Base-by-base conservation (phyloP, 495 filamentous ascomycete genomes). In the Daldinia caldariorum region DNA sequence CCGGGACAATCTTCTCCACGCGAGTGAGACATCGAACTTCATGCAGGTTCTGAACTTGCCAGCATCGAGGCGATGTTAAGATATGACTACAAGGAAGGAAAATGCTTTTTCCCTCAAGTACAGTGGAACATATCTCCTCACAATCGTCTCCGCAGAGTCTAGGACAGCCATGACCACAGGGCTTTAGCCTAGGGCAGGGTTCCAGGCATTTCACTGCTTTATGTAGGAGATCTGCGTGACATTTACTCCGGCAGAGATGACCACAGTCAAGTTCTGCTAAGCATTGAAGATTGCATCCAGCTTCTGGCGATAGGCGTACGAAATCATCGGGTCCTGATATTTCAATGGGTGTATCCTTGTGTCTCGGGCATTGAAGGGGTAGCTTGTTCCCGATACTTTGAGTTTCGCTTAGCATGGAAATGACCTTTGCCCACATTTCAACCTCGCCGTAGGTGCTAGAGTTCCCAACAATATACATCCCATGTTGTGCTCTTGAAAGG, bases 381-480 rank as follows among this genome's bases (percentile, higher is more conserved):
- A 45, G 8, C 5, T 31, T 72, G 13, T 68, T 69, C 1, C 89
- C 89, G 29, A 91, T 77, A 41, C 86, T 86, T 4, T 77, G 80
- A 0, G 76, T 74, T 1, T 72, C 49, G 47, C 80, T 67, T 14
- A 93, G 38, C 16, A 91, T 86, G 0, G 77, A 64, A 43, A 91
- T 73, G 16, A 92, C 82, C 8, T 89, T 57, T 1, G 69, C 77
- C 90, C 90, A 92, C 88, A 92, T 91, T 0, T 75, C 69, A 16
- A 90, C 82, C 26, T 74, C 63, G 0, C 58, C 69, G 5, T 78
- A 85, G 0, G 89, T 87, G 34, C 78, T 66, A 6, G 83, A 79
- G 58, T 92, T 91, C 16, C 91, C 90, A 12, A 45, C 16, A 16
- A 45, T 87, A 73, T 91, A 93, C 87, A 93, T 90, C 1, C 91